phyloP scores from a whole-genome alignment of 768 basidiomycete genomes.

The Lactarius akahatsu region DNA sequence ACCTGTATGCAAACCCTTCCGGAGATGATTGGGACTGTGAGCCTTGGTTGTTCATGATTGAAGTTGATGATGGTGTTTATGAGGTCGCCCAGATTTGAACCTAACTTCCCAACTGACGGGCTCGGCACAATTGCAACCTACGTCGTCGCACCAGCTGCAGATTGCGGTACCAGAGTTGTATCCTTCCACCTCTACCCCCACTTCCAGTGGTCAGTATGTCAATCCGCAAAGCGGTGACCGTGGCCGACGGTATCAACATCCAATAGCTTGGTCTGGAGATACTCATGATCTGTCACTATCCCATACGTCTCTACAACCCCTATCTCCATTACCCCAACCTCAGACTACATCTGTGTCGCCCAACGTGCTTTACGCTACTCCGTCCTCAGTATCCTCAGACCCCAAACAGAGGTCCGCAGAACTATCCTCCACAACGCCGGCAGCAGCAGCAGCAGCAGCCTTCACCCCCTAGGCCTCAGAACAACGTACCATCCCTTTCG shows the following conservation, averaged over 20 bases:
- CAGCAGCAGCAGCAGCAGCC: neutral
- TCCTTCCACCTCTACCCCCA: too few relatives aligned
- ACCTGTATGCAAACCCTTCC: neutral
- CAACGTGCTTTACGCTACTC: neutral
- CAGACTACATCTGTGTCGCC: neutral
- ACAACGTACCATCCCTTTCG: neutral
- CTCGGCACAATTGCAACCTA: neutral
- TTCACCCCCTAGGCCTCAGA: neutral
- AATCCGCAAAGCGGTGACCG: neutral
- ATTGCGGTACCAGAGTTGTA: neutral
- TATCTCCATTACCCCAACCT: neutral
- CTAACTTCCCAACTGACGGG: neutral
- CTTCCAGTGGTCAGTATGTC: neutral
- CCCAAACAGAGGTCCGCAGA: neutral
- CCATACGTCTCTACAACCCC: neutral
- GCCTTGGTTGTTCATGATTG: neutral
- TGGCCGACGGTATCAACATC: neutral
- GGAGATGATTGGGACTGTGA: conserved; percentile 4
- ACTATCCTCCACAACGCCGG: neutral
- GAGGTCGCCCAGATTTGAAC: neutral
- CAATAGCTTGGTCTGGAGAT: neutral
- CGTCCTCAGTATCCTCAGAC: neutral
- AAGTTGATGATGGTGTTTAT: neutral
- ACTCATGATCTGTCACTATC: neutral
- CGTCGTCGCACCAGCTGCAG: neutral